Conservation (phyloP, 768 basidiomycete genomes). For the Suillus subalutaceus region DNA sequence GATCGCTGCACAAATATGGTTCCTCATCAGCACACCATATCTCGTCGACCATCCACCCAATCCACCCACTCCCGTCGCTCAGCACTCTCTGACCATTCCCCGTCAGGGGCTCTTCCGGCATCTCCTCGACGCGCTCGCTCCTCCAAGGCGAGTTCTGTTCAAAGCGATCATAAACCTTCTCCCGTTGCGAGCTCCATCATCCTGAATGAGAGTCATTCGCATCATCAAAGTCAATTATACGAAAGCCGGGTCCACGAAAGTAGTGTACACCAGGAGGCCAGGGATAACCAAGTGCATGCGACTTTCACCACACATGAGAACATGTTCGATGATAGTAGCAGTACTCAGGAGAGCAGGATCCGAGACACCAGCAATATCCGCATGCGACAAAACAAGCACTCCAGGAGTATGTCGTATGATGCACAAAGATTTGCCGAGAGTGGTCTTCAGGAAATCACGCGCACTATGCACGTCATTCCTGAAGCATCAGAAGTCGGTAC, state of each 20-base stretch:
- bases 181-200: constrained; percentile 17
- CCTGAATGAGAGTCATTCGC: constrained; percentile 17
- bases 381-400: constrained; percentile 14
- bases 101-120: constrained; percentile 12
- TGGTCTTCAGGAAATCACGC: constrained; percentile 25
- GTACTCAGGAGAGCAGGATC: constrained; percentile 18
- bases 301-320: constrained; percentile 4
- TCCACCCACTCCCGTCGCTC: constrained; percentile 28
- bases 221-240: constrained; percentile 16
- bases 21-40: constrained; percentile 33
- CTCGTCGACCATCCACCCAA: constrained; percentile 32
- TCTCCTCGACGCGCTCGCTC: constrained; percentile 24
- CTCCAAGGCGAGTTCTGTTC: constrained; percentile 14
- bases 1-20: constrained; percentile 38
- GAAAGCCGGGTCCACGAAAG: constrained; percentile 24
- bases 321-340: constrained; percentile 15
- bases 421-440: constrained; percentile 19
- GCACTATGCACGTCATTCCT: constrained; percentile 30
- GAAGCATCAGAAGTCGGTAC: constrained; percentile 29
- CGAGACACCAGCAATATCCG: constrained; percentile 17
- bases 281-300: neutral
- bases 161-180: constrained; percentile 13
- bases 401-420: constrained; percentile 23
- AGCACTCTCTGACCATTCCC: constrained; percentile 21
- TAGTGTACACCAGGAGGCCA: neutral